A percentile compares a stretch with the other conserved stretches of the same genome.
These are phyloP conservation scores for Pleurotus platypus DNA, from an alignment of 768 basidiomycete genomes.

Conservation along the genomic window DNA sequence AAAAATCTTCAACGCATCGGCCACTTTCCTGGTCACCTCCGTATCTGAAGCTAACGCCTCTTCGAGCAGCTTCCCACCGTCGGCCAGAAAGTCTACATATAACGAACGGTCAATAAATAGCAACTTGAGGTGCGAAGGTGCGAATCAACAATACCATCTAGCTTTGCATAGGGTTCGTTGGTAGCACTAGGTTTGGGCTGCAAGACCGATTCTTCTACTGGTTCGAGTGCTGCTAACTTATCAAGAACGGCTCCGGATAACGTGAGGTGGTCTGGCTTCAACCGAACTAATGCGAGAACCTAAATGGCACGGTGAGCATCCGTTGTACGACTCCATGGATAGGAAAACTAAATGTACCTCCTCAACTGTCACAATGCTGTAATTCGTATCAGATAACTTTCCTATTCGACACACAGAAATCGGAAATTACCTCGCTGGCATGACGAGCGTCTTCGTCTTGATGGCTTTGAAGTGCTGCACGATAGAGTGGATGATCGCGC, in stretches of 20 bases:
- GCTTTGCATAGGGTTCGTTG: constrained; percentile 2
- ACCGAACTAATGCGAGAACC: constrained; percentile 37
- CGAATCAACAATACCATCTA: background rate
- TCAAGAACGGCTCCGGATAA: constrained; percentile 37
- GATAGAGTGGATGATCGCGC: constrained; percentile 33
- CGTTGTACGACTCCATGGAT: background rate
- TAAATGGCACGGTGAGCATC: constrained; percentile 10
- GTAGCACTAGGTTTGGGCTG: constrained; percentile 2
- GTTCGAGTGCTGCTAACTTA: constrained; percentile 25
- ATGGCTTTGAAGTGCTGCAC: constrained; percentile 31
- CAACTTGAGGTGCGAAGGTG: background rate
- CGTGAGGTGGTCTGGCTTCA: constrained; percentile 40
- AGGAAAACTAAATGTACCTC: constrained; percentile 24
- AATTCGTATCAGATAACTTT: background rate
- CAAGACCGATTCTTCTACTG: constrained; percentile 11
- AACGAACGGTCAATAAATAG: background rate
- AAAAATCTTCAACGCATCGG: constrained; percentile 43
- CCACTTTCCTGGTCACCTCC: constrained; percentile 38
- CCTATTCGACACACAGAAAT: background rate
- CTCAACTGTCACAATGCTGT: constrained; percentile 34
- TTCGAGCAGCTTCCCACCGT: constrained; percentile 28
- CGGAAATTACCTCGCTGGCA: constrained; percentile 42
- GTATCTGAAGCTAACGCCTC: constrained; percentile 32
- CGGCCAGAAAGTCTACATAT: constrained; percentile 29
- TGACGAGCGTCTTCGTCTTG: constrained; percentile 37